A percentile compares a stretch with the other conserved stretches of the same genome.
phyloP scores from a whole-genome alignment of 1,284 basidiomycete species.

The Boletellus deceptivus region DNA sequence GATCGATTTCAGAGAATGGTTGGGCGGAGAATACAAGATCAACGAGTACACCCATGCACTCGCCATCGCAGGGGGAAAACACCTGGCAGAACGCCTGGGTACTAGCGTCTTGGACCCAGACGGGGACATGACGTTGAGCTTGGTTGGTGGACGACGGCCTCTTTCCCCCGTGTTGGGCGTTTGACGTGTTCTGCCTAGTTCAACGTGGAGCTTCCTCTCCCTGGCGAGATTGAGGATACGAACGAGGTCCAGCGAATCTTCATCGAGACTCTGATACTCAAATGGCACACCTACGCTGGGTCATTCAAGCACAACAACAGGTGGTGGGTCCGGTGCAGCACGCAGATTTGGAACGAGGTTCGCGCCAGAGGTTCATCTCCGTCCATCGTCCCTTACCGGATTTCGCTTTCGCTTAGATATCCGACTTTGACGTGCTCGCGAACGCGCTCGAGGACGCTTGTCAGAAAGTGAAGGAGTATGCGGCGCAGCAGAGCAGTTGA shows the following conservation, averaged over 20 bases:
- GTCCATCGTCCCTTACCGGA: neutral
- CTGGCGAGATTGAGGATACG: slow-evolving; percentile 35
- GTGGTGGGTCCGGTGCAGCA: slow-evolving; percentile 73
- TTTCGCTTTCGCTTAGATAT: slow-evolving; percentile 27
- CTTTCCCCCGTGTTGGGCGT: neutral
- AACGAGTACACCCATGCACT: slow-evolving; percentile 74
- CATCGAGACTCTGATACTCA: slow-evolving; percentile 37
- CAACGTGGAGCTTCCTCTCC: slow-evolving; percentile 56
- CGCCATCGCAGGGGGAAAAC: slow-evolving; percentile 70
- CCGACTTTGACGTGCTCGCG: slow-evolving; percentile 32
- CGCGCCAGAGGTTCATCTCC: slow-evolving; percentile 17
- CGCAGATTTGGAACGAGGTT: slow-evolving; percentile 76
- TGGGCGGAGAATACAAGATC: slow-evolving; percentile 83
- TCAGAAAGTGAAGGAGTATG: slow-evolving; percentile 16
- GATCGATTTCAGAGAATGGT: slow-evolving; percentile 72
- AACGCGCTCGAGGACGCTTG: slow-evolving; percentile 27
- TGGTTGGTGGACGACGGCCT: slow-evolving; percentile 47
- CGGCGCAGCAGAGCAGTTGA: neutral
- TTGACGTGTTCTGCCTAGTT: slow-evolving; percentile 27
- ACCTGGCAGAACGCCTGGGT: slow-evolving; percentile 61
- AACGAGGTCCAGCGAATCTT: slow-evolving; percentile 36
- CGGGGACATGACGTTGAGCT: slow-evolving; percentile 67
- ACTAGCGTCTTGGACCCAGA: slow-evolving; percentile 63
- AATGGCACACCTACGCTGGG: slow-evolving; percentile 38
- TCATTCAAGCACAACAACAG: slow-evolving; percentile 54